These are phyloP conservation scores for Plenodomus lindquistii DNA, from an alignment of 2,329 filamentous ascomycete species.

Conservation along the genomic window DNA sequence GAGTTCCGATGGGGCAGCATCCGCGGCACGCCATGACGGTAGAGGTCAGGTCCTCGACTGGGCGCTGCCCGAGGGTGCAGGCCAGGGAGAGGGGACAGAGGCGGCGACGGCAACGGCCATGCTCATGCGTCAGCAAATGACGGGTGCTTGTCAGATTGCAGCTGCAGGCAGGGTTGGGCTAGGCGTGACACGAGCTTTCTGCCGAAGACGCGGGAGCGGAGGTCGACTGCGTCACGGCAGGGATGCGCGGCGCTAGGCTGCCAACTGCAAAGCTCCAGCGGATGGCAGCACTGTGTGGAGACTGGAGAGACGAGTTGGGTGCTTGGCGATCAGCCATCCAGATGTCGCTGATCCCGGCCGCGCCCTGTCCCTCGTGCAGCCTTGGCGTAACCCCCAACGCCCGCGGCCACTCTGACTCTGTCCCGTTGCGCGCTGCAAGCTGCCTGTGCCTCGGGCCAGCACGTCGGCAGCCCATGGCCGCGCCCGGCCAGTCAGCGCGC, in stretches of 20 bases:
- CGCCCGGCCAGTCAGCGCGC: background rate
- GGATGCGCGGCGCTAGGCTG: conserved; percentile 33
- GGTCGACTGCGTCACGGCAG: conserved; percentile 35
- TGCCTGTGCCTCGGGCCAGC: conserved; percentile 11
- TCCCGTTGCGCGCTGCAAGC: conserved; percentile 14
- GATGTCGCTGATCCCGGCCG: conserved; percentile 15
- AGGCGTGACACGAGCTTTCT: conserved; percentile 35
- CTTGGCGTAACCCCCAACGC: conserved; percentile 9
- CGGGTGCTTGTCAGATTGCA: conserved; percentile 36
- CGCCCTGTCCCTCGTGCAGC: conserved; percentile 18
- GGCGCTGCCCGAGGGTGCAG: conserved; percentile 17
- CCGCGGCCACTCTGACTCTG: conserved; percentile 5
- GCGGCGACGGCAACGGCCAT: conserved; percentile 30
- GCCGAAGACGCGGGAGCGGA: conserved; percentile 41
- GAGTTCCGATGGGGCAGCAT: conserved; percentile 26
- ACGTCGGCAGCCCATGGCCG: background rate
- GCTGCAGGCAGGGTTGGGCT: conserved; percentile 30
- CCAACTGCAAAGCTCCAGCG: conserved; percentile 40
- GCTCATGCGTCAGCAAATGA: conserved; percentile 37
- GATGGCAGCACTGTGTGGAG: conserved; percentile 28
- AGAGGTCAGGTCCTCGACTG: conserved; percentile 17
- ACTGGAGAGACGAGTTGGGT: conserved; percentile 5
- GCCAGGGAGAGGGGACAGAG: conserved; percentile 24
- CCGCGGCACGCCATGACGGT: conserved; percentile 20
- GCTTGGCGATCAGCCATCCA: conserved; percentile 25